Conservation (phyloP, 768 basidiomycete genomes). For the Termitomyces sp. region DNA sequence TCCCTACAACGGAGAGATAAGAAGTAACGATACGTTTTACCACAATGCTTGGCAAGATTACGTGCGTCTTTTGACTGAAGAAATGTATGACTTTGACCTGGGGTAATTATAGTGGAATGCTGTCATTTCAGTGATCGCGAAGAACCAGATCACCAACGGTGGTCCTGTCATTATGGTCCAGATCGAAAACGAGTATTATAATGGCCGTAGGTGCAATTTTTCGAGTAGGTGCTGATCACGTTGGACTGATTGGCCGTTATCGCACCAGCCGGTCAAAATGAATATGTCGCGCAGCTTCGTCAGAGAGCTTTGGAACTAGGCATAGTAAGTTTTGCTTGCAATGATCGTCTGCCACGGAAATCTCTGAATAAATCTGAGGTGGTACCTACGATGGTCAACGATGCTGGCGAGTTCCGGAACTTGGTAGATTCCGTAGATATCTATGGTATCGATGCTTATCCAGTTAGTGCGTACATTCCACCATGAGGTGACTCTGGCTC, state of each 20-base stretch:
- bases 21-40: conserved; percentile 15
- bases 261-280: conserved; percentile 14
- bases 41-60: conserved; percentile 16
- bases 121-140: conserved; percentile 12
- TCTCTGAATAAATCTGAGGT: conserved; percentile 1
- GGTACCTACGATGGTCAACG: conserved; percentile 14
- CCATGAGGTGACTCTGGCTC: not conserved
- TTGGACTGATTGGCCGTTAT: not conserved
- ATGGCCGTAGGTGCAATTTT: conserved; percentile 5
- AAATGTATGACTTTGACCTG: not conserved
- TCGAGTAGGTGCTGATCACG: not conserved
- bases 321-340: conserved; percentile 4
- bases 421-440: conserved; percentile 14
- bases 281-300: conserved; percentile 13
- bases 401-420: conserved; percentile 11
- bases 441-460: conserved; percentile 16
- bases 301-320: conserved; percentile 10
- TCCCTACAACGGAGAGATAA: conserved; percentile 13
- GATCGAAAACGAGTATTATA: conserved; percentile 15
- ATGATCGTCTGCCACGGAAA: not conserved
- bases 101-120: conserved; percentile 10
- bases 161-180: conserved; percentile 15
- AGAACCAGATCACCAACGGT: conserved; percentile 12
- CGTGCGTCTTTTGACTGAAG: not conserved
- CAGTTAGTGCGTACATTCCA: conserved; percentile 6